These are phyloP conservation scores for Rhizophlyctis rosea DNA, from an alignment of 192 early-diverging fungal species.

Conservation along the genomic window DNA sequence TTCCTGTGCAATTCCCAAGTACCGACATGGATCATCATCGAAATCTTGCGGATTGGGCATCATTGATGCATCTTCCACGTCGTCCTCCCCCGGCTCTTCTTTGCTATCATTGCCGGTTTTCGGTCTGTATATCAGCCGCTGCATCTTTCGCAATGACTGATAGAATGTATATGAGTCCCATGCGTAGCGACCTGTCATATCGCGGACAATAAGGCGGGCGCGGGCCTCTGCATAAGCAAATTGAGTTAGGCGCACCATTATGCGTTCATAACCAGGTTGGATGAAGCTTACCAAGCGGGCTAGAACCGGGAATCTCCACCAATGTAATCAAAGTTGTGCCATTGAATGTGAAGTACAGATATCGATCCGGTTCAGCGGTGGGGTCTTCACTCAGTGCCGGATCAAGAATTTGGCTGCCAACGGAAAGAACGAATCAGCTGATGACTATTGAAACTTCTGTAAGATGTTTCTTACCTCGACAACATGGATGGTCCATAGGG, in stretches of 20 bases:
- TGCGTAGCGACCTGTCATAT: conserved; percentile 74
- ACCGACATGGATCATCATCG: conserved; percentile 17
- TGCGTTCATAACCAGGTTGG: neutral
- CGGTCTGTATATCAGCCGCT: conserved; percentile 9
- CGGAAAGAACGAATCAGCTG: neutral
- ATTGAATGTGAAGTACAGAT: conserved; percentile 71
- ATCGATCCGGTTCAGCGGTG: conserved; percentile 29
- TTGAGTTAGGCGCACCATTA: neutral
- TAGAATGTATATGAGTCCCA: conserved; percentile 82
- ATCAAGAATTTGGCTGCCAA: conserved; percentile 35
- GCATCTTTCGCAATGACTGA: conserved; percentile 41
- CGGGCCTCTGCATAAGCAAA: conserved; percentile 31
- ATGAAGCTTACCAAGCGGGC: conserved; percentile 32
- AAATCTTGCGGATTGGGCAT: conserved; percentile 19
- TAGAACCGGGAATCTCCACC: conserved; percentile 56
- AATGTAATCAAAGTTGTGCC: conserved; percentile 69
- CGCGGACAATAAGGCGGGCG: conserved; percentile 64
- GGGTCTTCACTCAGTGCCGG: conserved; percentile 31
- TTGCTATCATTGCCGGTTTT: neutral
- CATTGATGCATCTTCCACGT: neutral
- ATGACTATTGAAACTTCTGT: neutral
- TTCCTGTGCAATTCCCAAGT: conserved; percentile 22
- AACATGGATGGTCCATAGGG: conserved; percentile 59
- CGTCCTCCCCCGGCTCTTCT: neutral
- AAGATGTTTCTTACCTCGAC: conserved; percentile 34